Percentiles rank a stretch among this genome's conserved stretches.
phyloP scores from a whole-genome alignment of 2,329 filamentous ascomycete genomes.

The Claviceps paspali region DNA sequence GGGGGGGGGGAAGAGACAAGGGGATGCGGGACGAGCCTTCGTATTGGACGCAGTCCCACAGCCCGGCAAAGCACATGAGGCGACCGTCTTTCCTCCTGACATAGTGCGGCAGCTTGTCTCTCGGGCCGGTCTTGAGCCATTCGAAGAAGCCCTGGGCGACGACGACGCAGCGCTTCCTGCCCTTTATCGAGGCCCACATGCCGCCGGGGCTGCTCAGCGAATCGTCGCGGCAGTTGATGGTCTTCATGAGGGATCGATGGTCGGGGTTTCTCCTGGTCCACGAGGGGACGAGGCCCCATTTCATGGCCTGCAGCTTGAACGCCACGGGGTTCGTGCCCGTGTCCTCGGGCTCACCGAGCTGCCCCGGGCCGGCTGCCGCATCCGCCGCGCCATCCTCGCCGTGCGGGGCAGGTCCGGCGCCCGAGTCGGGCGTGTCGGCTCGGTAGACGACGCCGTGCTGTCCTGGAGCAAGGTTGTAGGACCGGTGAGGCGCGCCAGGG shows the following conservation, averaged over 20 bases:
- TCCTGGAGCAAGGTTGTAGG: conserved; percentile 86
- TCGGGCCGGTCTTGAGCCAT: conserved; percentile 68
- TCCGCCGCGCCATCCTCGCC: too few relatives aligned
- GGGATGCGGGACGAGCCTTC: conserved; percentile 34
- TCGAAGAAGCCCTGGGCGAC: conserved; percentile 91
- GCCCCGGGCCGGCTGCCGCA: too few relatives aligned
- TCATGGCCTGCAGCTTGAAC: conserved; percentile 85
- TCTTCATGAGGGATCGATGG: conserved; percentile 64
- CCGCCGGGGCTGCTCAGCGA: conserved; percentile 60
- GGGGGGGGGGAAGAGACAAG: not conserved
- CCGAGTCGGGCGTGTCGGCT: conserved; percentile 50
- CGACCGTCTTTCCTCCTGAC: conserved; percentile 67
- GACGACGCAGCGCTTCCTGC: conserved; percentile 73
- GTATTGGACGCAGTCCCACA: conserved; percentile 81
- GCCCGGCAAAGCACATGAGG: conserved; percentile 75
- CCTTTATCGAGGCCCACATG: conserved; percentile 90
- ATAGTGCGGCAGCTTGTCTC: conserved; percentile 74
- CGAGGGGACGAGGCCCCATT: conserved; percentile 87
- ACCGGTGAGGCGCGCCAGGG: conserved; percentile 47
- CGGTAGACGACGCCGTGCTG: conserved; percentile 77
- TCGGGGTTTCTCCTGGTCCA: conserved; percentile 80
- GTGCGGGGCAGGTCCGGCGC: conserved; percentile 34
- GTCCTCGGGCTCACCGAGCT: too few relatives aligned
- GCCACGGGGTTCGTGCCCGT: conserved; percentile 25
- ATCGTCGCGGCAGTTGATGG: conserved; percentile 91